Evolutionary conservation across 2,329 filamentous ascomycete genomes (phyloP), one percentile per base, ranked within the genome.

Genomic region (Exophiala mesophila): DNA sequence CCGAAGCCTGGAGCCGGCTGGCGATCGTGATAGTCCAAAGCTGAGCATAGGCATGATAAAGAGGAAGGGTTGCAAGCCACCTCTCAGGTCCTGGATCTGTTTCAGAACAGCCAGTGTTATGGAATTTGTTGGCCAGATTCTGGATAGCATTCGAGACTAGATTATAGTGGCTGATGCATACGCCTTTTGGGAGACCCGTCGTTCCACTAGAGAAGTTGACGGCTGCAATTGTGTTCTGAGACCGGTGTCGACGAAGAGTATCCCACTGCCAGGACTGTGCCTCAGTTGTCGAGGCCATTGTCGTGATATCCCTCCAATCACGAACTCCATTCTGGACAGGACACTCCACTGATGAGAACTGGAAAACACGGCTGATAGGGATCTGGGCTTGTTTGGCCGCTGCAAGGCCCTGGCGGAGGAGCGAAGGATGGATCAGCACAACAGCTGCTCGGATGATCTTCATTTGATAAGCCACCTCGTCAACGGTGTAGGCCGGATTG

Each of bases 91-190:
- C 23, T 48, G 52, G 10, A n/a, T n/a, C n/a, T 6, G 23, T 26
- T 7, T 6, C 7, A 78, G 78, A 31, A 55, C 57, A 67, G 74
- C 66, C 1, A 63, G 71, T 58, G 8, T 64, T 54, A 54, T 82
- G 79, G 15, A 61, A 69, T 0, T 83, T 79, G 0, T 73, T 78
- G 36, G 78, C 79, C 36, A 88, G 66, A 47, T 86, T 60, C 81
- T 67, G 52, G 72, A 77, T 59, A 81, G 80, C 1, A 28, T 76
- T 75, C 26, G 72, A 64, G 23, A 73, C 63, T 18, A 75, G 58
- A 46, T 74, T 74, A 44, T 65, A 57, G 49, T 76, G 72, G 17
- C 67, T 69, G 19, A 74, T 63, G 51, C 67, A 68, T 3, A 75
- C 72, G 15, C 71, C 71, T 53, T 76, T 75, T 4, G 72, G 71